Base-by-base conservation (phyloP, 169 alveolate genomes). In the Babesia divergens region DNA sequence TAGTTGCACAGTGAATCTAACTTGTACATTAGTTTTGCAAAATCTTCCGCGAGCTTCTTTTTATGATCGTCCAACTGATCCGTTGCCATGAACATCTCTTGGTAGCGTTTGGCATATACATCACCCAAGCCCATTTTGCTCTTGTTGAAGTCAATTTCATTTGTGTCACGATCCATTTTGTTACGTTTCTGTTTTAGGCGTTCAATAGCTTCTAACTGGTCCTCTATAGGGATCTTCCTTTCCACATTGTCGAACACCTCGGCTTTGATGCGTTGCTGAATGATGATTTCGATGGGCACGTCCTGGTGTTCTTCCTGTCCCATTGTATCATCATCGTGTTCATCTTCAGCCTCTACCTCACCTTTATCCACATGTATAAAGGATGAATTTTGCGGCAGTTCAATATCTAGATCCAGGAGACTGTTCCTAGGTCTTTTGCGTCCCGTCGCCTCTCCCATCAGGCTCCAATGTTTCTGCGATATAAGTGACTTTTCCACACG, bases 381-480 rank as follows among this genome's bases (percentile, higher is more conserved):
- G 4, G 87, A 51, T 11, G 70, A 58, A 5, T 71, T 37, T 49
- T 87, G 89, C 0, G 94, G 94, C 3, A 89, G 75, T 22, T 90
- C 94, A 0, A 90, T 75, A 20, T 89, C 84, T 13, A 90, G 82
- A 14, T 72, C 82, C n/a, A 93, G 70, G 18, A 93, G 65, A 31
- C 94, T 85, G 62, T 93, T 89, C 29, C 86, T 64, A 3, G 96
- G 95, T 18, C 97, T 50, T 37, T 87, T 67, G 53, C 74, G 65
- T 0, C 87, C 93, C 16, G 35, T 40, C 26, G 89, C 88, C 54
- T 93, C 97, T 20, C 97, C 97, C 66, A 58, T 76, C 58, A 93
- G 40, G 16, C 93, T 82, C 97, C 97, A 93, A 24, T 84, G 91
- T 66, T 92, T 93, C 59, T 75, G 74, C 24, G 74, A 77, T 3